A percentile compares a stretch with the other conserved stretches of the same genome.
These are phyloP conservation scores for Paramarasmius palmivorus DNA, from an alignment of 1,284 basidiomycete species.

Conservation along the genomic window DNA sequence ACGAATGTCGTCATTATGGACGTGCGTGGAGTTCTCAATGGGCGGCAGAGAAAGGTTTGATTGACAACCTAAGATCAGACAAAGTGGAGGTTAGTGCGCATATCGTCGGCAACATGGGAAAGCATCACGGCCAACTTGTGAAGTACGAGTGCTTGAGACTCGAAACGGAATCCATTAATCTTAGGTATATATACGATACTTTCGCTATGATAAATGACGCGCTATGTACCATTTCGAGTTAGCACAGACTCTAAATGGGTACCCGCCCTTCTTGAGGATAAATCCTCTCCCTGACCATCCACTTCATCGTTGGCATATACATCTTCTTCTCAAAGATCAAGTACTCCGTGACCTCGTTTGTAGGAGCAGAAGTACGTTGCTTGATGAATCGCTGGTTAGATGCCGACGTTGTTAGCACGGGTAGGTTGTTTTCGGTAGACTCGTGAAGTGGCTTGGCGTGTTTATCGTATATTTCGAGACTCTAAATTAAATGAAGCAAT, in stretches of 20 bases:
- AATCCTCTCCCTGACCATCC: slow-evolving; percentile 54
- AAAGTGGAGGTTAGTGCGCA: no score
- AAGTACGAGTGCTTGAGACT: no score
- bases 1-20: no score
- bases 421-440: slow-evolving; percentile 16
- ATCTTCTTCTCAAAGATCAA: slow-evolving; percentile 70
- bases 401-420: background rate
- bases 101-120: no score
- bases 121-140: no score
- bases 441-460: slow-evolving; percentile 37
- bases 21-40: no score
- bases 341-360: slow-evolving; percentile 65
- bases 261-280: slow-evolving; percentile 4
- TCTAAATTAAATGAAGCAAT: slow-evolving; percentile 27
- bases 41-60: no score
- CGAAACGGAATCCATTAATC: no score
- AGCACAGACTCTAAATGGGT: background rate
- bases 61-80: no score
- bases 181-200: no score
- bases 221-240: no score
- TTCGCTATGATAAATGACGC: no score
- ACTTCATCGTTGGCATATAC: slow-evolving; percentile 61
- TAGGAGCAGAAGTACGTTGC: slow-evolving; percentile 36
- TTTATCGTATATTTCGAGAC: slow-evolving; percentile 45
- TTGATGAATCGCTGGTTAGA: slow-evolving; percentile 24